Percentiles rank a stretch among this genome's conserved stretches.
phyloP scores from a whole-genome alignment of 2,329 filamentous ascomycete genomes.

The Cytospora mali region DNA sequence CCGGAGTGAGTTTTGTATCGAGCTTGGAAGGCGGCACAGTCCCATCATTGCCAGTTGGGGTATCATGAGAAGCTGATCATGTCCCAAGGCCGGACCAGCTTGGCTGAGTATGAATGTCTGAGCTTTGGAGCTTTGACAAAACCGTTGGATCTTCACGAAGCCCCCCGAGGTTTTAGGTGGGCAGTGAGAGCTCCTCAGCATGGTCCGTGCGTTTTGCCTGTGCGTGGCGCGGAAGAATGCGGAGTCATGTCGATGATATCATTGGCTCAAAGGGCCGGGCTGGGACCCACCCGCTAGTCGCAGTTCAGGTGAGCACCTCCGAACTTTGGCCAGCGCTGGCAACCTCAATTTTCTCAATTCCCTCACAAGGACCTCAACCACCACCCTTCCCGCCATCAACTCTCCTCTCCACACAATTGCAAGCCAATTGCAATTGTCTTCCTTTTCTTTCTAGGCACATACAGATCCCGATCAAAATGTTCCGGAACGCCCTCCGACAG shows the following conservation, averaged over 20 bases:
- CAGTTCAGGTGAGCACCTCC: constrained; percentile 15
- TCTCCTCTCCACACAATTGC: constrained; percentile 67
- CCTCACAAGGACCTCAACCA: constrained; percentile 35
- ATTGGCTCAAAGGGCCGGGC: constrained; percentile 29
- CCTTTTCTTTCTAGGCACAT: constrained; percentile 52
- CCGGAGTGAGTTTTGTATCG: too few species aligned
- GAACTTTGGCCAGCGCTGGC: constrained; percentile 35
- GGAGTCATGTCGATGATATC: not conserved
- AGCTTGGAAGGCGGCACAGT: too few species aligned
- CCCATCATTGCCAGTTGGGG: too few species aligned
- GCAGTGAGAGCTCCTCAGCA: too few species aligned
- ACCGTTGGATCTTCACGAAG: not conserved
- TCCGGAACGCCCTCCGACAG: constrained; percentile 97
- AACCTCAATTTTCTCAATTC: constrained; percentile 27
- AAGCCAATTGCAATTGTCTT: constrained; percentile 63
- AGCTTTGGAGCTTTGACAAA: too few species aligned
- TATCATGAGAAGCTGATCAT: too few species aligned
- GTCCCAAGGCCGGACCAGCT: too few species aligned
- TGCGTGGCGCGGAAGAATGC: not conserved
- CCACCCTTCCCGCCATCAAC: constrained; percentile 53
- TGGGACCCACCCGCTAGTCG: constrained; percentile 23
- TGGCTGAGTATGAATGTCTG: too few species aligned
- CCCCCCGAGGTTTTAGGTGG: not conserved
- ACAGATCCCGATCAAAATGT: constrained; percentile 71
- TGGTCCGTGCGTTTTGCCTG: not conserved